Evolutionary conservation across 2,329 filamentous ascomycete species (phyloP).

Genomic region (Scytalidium sp.): DNA sequence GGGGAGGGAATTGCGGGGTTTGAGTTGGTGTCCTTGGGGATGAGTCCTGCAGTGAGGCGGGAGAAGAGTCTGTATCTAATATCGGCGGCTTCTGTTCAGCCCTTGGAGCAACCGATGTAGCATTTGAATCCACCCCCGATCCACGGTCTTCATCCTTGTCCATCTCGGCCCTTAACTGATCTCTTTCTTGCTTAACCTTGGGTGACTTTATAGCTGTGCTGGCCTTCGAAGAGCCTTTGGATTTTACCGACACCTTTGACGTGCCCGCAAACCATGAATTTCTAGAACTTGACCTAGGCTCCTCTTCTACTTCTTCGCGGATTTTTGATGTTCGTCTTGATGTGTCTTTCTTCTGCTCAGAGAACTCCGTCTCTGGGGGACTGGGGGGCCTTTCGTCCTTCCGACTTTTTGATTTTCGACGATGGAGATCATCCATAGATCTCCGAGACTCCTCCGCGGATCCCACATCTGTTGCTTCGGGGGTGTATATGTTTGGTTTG

Average conservation of each 20-base stretch:
- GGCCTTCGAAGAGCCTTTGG: slow-evolving; percentile 49
- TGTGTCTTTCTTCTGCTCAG: slow-evolving; percentile 35
- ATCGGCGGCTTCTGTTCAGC: slow-evolving; percentile 27
- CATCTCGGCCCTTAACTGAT: slow-evolving; percentile 7
- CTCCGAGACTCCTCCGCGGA: slow-evolving; percentile 44
- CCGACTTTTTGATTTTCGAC: slow-evolving; percentile 38
- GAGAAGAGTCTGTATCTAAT: slow-evolving; percentile 35
- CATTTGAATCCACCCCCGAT: slow-evolving; percentile 29
- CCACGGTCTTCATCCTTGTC: slow-evolving; percentile 19
- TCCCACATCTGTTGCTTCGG: slow-evolving; percentile 69
- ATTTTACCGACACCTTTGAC: slow-evolving; percentile 52
- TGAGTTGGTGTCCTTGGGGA: slow-evolving; percentile 62
- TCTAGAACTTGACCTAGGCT: slow-evolving; percentile 40
- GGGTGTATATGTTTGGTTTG: slow-evolving; percentile 50
- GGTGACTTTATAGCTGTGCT: slow-evolving; percentile 50
- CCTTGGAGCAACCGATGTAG: slow-evolving; percentile 37
- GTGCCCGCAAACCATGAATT: slow-evolving; percentile 42
- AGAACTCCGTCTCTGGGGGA: slow-evolving; percentile 61
- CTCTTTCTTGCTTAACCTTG: slow-evolving; percentile 27
- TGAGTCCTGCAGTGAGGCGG: slow-evolving; percentile 47
- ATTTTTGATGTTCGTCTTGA: slow-evolving; percentile 31
- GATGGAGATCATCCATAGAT: slow-evolving; percentile 38
- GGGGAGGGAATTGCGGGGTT: slow-evolving; percentile 42
- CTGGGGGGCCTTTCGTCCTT: slow-evolving; percentile 55
- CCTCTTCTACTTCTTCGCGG: slow-evolving; percentile 33